phyloP scores from a whole-genome alignment of 169 alveolate species.

The Plasmodium cynomolgi region DNA sequence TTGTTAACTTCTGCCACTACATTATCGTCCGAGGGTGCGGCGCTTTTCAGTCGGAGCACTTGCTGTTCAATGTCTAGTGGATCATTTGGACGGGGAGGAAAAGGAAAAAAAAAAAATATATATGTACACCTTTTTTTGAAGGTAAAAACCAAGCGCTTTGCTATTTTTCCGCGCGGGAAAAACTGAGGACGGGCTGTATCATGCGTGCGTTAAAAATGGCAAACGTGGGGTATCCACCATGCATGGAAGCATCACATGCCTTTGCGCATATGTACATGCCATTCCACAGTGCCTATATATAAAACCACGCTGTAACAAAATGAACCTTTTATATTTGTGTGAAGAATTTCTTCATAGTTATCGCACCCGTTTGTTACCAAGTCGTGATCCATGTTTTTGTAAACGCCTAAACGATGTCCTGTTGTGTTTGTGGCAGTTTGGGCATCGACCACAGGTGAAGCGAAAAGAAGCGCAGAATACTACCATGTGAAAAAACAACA shows the following conservation, averaged over 20 bases:
- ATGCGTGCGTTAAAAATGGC: background rate
- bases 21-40: background rate
- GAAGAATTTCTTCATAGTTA: slow-evolving; percentile 49
- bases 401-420: background rate
- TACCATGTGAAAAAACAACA: background rate
- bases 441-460: background rate
- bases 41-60: background rate
- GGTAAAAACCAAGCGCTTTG: background rate
- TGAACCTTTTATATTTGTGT: slow-evolving; percentile 50
- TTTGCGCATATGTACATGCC: background rate
- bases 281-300: background rate
- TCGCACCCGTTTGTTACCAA: background rate
- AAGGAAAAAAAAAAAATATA: background rate
- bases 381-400: slow-evolving; percentile 26
- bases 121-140: background rate
- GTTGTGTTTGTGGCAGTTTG: background rate
- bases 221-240: background rate
- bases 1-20: slow-evolving; percentile 34
- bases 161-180: background rate
- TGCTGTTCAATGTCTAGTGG: slow-evolving; percentile 54
- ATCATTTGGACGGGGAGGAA: background rate
- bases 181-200: background rate
- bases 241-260: background rate
- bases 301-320: background rate
- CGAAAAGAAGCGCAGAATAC: background rate